Evolutionary conservation across 2,329 filamentous ascomycete genomes (phyloP), one percentile per base, ranked within the genome.

Genomic region (Pyrenochaeta sp.): DNA sequence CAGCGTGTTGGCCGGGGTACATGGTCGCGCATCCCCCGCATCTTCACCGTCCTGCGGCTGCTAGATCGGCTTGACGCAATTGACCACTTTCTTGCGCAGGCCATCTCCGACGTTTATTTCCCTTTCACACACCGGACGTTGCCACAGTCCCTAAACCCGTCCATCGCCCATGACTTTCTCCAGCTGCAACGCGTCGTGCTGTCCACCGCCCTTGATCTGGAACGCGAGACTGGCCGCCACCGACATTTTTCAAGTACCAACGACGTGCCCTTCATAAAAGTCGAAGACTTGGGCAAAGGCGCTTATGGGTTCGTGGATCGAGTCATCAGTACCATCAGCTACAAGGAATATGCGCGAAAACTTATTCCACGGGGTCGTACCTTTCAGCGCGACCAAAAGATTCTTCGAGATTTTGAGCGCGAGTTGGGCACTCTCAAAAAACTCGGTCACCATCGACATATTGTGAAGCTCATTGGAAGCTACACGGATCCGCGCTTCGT

Each of bases 401-500:
- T 50, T 5, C 18, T 49, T 14, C 35, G 20, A 1, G 21, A 30
- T 3, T 61, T 61, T n/a, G 47, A 50, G 15, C 40, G 26, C 4
- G 60, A 63, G 32, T 22, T 62, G 1, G 17, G 14, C 0, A 46
- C 19, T 6, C 38, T 63, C 18, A 59, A 62, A 19, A 31, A 24
- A 2, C 17, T 60, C 2, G 36, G 27, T 4, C 32, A 30, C 1
- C 57, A 64, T 24, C 19, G 17, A 1, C 61, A 65, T 18, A 43
- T 59, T 1, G 53, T 64, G 4, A 38, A 58, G 11, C 36, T 61
- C 3, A 31, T 63, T 11, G 60, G 51, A 10, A 68, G 62, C 35
- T 72, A 67, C 31, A 71, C 67, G 1, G 68, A 71, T 21, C 42
- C 53, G 3, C 41, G 42, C 4, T 61, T 54, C 22, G 48, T 70